phyloP scores from a whole-genome alignment of 768 basidiomycete genomes.

The Suillus fuscotomentosus region DNA sequence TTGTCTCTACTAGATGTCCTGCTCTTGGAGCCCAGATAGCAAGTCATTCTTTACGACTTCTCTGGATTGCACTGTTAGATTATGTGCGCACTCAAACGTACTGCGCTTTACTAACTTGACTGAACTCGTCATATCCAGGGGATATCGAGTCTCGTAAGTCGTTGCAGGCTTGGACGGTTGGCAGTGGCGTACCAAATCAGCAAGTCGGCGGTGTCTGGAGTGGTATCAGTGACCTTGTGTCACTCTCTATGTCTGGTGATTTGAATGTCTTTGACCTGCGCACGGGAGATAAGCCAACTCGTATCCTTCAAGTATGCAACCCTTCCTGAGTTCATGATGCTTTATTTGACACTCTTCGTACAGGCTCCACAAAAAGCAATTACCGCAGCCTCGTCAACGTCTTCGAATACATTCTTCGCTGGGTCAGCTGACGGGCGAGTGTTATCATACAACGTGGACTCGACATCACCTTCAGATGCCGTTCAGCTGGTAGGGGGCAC shows the following conservation, averaged over 20 bases:
- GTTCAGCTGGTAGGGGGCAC: conserved; percentile 54
- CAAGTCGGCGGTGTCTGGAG: conserved; percentile 91
- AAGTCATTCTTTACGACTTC: conserved; percentile 77
- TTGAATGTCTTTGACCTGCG: conserved; percentile 83
- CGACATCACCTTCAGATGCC: conserved; percentile 23
- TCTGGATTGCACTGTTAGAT: conserved; percentile 82
- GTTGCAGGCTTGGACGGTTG: conserved; percentile 67
- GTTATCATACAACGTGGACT: conserved; percentile 53
- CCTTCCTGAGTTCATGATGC: not conserved
- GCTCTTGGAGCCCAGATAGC: conserved; percentile 80
- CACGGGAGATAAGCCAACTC: conserved; percentile 55
- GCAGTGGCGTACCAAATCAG: conserved; percentile 72
- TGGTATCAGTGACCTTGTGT: conserved; percentile 67
- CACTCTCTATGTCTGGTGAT: conserved; percentile 79
- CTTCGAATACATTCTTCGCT: conserved; percentile 66
- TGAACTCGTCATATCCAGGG: conserved; percentile 46
- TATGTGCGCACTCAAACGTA: conserved; percentile 55
- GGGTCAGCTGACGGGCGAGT: conserved; percentile 82
- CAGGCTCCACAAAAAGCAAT: conserved; percentile 84
- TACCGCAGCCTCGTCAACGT: conserved; percentile 52
- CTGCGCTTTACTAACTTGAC: not conserved
- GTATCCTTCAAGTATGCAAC: conserved; percentile 57
- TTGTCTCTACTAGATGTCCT: conserved; percentile 55
- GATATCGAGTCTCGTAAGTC: conserved; percentile 74
- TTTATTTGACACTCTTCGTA: not conserved